Percentiles rank a stretch among this genome's conserved stretches.
Evolutionary conservation across 768 basidiomycete species (phyloP).

Genomic region (Scleroderma bovista): DNA sequence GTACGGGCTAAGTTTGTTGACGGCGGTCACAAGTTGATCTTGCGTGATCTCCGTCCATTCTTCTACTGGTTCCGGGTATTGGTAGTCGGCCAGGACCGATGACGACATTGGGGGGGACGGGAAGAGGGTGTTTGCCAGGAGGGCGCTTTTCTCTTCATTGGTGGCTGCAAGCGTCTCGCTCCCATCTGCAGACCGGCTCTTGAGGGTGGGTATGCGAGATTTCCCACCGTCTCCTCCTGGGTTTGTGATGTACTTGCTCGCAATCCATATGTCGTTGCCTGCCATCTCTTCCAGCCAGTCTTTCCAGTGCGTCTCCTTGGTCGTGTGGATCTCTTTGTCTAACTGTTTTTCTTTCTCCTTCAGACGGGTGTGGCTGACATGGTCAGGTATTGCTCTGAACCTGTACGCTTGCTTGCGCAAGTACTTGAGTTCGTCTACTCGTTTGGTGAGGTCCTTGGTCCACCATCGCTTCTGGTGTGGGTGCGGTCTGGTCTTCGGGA

Average conservation of each 20-base stretch:
- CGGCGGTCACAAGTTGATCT: constrained; percentile 1
- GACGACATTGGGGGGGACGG: constrained; percentile 4
- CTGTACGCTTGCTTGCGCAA: background rate
- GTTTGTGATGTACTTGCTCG: background rate
- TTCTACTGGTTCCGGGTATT: constrained; percentile 5
- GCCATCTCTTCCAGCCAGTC: constrained; percentile 5
- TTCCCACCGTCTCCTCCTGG: background rate
- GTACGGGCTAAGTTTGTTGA: constrained; percentile 9
- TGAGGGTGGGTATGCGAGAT: background rate
- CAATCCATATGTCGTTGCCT: constrained; percentile 1
- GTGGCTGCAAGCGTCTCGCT: background rate
- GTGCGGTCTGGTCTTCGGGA: constrained; percentile 7
- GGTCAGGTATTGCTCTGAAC: background rate
- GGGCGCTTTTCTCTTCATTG: constrained; percentile 18
- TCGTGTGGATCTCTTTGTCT: background rate
- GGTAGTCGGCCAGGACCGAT: background rate
- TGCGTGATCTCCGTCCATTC: constrained; percentile 4
- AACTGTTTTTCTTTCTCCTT: background rate
- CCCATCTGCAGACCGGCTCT: background rate
- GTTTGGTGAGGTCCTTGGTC: constrained; percentile 7
- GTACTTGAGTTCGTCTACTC: background rate
- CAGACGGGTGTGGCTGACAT: background rate
- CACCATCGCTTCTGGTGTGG: constrained; percentile 19
- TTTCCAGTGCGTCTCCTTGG: constrained; percentile 6
- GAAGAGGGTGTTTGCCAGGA: constrained; percentile 21